These are phyloP conservation scores for Erucastrum elatum DNA, from an alignment of 345 rosid species.

Conservation along the genomic window DNA sequence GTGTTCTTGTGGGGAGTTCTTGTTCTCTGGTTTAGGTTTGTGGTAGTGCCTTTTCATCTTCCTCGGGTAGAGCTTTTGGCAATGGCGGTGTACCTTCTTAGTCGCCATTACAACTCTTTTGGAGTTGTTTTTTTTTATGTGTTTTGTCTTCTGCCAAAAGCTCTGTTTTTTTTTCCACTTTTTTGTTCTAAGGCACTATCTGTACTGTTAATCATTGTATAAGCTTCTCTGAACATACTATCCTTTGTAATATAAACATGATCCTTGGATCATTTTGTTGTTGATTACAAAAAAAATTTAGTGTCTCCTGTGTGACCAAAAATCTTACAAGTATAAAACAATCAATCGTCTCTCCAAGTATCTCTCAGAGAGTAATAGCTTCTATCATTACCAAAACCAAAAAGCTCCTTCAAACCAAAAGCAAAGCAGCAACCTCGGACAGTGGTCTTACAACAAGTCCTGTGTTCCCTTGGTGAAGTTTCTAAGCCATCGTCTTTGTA, in stretches of 20 bases:
- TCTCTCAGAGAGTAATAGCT: constrained; percentile 33
- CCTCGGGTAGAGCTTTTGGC: not conserved
- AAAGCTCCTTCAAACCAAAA: constrained; percentile 24
- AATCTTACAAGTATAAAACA: constrained; percentile 1
- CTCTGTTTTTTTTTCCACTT: not conserved
- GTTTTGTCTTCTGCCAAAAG: not conserved
- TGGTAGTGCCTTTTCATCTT: constrained; percentile 1
- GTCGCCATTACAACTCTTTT: not conserved
- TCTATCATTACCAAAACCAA: constrained; percentile 27
- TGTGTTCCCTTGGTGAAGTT: constrained; percentile 18
- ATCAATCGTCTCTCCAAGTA: constrained; percentile 36
- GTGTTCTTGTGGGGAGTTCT: constrained; percentile 33
- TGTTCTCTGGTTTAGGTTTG: constrained; percentile 30
- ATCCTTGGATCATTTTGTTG: not conserved
- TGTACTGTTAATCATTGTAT: not conserved
- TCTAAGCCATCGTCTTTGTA: constrained; percentile 21
- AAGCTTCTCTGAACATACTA: not conserved
- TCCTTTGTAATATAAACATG: not conserved
- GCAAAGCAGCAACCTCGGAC: constrained; percentile 32
- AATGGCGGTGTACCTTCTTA: not conserved
- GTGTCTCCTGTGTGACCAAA: constrained; percentile 15
- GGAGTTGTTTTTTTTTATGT: not conserved
- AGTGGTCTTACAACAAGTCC: not conserved
- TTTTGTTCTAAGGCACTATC: not conserved
- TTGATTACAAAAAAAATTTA: not conserved